Percentiles rank a stretch among this genome's conserved stretches.
These are phyloP conservation scores for Candida coquimbonensis DNA, from an alignment of 805 yeast genomes.

Conservation along the genomic window DNA sequence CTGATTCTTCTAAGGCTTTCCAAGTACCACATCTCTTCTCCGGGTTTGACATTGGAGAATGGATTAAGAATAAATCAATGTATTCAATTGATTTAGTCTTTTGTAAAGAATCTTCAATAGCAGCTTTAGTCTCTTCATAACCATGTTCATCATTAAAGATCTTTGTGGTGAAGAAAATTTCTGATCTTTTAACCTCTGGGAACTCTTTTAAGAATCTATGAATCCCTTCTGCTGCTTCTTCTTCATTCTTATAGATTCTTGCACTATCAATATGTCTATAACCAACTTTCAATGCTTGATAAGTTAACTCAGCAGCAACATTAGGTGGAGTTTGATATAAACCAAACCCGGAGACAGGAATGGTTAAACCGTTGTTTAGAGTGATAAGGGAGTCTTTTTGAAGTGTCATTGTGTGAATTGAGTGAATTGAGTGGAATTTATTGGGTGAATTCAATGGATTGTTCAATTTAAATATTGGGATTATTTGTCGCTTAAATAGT, in stretches of 20 bases:
- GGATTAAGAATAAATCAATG: slow-evolving; percentile 66
- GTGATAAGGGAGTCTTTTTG: slow-evolving; percentile 13
- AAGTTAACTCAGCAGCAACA: slow-evolving; percentile 13
- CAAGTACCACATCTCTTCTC: slow-evolving; percentile 51
- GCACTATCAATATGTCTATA: slow-evolving; percentile 23
- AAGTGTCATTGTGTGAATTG: background rate
- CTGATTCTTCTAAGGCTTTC: slow-evolving; percentile 70
- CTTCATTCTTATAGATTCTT: slow-evolving; percentile 14
- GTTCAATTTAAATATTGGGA: background rate
- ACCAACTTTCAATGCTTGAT: slow-evolving; percentile 19
- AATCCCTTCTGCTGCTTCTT: slow-evolving; percentile 17
- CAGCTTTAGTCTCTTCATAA: slow-evolving; percentile 8
- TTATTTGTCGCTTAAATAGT: background rate
- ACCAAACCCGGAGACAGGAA: slow-evolving; percentile 22
- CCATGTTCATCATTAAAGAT: slow-evolving; percentile 8
- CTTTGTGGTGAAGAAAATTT: slow-evolving; percentile 21
- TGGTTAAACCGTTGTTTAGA: slow-evolving; percentile 16
- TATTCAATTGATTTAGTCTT: slow-evolving; percentile 48
- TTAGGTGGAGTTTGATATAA: slow-evolving; percentile 18
- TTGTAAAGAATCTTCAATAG: slow-evolving; percentile 48
- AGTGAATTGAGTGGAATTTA: background rate
- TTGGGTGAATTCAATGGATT: background rate
- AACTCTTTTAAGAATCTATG: slow-evolving; percentile 15
- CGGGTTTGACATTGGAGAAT: slow-evolving; percentile 50
- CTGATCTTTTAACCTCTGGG: slow-evolving; percentile 17